Percentiles rank a stretch among this genome's conserved stretches.
Conservation (phyloP, 1,284 basidiomycete species). For the Chondrostereum purpureum region DNA sequence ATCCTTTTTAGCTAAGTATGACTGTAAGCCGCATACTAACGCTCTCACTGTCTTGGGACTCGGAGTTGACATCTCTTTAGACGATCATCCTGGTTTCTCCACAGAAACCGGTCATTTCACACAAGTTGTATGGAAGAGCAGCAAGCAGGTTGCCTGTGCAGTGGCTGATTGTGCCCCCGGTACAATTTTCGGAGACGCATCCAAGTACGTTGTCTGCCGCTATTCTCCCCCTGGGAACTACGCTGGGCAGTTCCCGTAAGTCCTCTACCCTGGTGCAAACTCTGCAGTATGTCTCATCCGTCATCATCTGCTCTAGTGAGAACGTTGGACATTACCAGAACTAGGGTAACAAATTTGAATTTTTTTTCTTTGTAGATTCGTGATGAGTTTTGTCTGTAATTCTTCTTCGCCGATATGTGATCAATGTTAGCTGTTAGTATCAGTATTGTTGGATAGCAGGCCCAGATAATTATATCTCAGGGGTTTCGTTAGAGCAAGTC, state of each 20-base stretch:
- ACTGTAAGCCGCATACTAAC: too few species aligned
- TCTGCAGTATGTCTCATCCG: not conserved
- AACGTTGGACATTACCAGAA: not conserved
- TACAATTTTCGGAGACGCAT: conserved; percentile 19
- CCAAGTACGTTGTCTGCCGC: conserved; percentile 19
- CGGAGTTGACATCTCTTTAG: not conserved
- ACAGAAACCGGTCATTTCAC: not conserved
- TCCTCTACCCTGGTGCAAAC: not conserved
- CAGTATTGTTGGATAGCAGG: too few species aligned
- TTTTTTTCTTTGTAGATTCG: too few species aligned
- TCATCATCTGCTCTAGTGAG: not conserved
- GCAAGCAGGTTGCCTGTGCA: conserved; percentile 20
- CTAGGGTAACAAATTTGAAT: too few species aligned
- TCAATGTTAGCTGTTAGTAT: too few species aligned
- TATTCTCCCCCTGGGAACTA: conserved; percentile 19
- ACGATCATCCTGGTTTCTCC: not conserved
- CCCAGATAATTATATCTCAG: too few species aligned
- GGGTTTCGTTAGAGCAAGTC: too few species aligned
- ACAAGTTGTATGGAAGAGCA: conserved; percentile 21
- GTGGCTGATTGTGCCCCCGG: conserved; percentile 15
- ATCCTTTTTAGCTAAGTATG: not conserved
- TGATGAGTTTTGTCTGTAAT: too few species aligned
- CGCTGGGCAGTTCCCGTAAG: not conserved
- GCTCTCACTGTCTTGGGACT: not conserved
- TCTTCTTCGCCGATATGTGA: too few species aligned